Evolutionary conservation across 2,329 filamentous ascomycete species (phyloP), one percentile per base, ranked within the genome.

Genomic region (Mollisiaceae sp.): DNA sequence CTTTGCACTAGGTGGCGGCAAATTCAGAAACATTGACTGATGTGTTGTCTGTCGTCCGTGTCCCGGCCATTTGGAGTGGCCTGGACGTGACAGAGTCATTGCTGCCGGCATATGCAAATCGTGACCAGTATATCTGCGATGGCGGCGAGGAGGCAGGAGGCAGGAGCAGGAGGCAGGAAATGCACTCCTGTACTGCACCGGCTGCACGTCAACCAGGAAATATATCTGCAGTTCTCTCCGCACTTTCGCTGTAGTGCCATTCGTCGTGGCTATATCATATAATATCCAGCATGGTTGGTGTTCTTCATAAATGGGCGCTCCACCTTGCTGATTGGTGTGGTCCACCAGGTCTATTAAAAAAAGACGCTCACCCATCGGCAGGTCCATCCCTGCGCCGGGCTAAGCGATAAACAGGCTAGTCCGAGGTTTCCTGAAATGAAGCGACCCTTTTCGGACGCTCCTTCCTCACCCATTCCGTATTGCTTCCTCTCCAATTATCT

Each of bases 401-500:
- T 41, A 41, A 41, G 38, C 9, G 11, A 12, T 18, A 41, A 41
- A 41, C 38, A 41, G 38, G 15, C 43, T 45, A 20, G 43, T 20
- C 9, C n/a, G 11, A 12, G 38, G 11, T 41, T 18, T 41, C 15
- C 18, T 8, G 43, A 45, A 45, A 20, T 45, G 43, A 45, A 45
- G 43, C 43, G 20, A n/a, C n/a, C 43, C 18, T 52, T 52, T 27
- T 11, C n/a, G 24, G 45, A 52, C 47, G 8, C 47, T 56, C 38
- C 43, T 38, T 58, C 39, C 56, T 65, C 54, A 43, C 60, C 52
- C 61, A 50, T 56, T 52, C 55, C 54, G 35, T 59, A 62, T 60
- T 35, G n/a, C 59, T 61, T 58, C 36, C 18, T 56, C 60, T 22
- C 32, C 35, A 20, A 38, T 56, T 50, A 41, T 64, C 32, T 58